A percentile compares a stretch with the other conserved stretches of the same genome.
phyloP scores from a whole-genome alignment of 768 basidiomycete genomes.

The Panus rudis region DNA sequence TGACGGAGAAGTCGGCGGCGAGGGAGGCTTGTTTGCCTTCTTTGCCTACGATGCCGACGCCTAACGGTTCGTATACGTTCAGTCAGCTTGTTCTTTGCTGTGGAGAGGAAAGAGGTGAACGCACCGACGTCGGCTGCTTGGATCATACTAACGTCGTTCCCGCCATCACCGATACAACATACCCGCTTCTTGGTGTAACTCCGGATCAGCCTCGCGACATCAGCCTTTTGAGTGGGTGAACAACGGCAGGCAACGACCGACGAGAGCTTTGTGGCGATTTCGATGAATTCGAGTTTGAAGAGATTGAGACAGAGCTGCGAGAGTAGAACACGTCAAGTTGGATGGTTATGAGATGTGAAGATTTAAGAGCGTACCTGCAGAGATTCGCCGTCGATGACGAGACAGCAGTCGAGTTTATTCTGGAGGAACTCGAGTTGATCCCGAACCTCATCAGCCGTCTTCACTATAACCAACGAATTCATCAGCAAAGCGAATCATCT shows the following conservation, averaged over 20 bases:
- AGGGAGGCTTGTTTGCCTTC: constrained; percentile 98
- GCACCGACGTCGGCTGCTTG: constrained; percentile 96
- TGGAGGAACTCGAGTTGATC: constrained; percentile 90
- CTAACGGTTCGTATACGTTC: constrained; percentile 33
- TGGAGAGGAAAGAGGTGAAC: constrained; percentile 25
- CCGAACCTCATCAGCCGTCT: constrained; percentile 73
- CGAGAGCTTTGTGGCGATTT: constrained; percentile 91
- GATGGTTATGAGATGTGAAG: background rate
- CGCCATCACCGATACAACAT: constrained; percentile 98
- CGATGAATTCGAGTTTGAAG: constrained; percentile 92
- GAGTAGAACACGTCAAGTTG: background rate
- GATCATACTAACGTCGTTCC: constrained; percentile 99
- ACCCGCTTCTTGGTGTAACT: constrained; percentile 89
- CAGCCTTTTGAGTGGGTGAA: constrained; percentile 98
- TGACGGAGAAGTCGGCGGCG: constrained; percentile 98
- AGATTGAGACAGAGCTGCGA: constrained; percentile 79
- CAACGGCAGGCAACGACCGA: constrained; percentile 97
- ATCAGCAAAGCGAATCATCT: background rate
- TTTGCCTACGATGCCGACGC: constrained; percentile 97
- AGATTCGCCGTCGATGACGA: constrained; percentile 97
- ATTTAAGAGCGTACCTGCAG: constrained; percentile 54
- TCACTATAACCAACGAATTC: constrained; percentile 44
- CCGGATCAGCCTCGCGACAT: constrained; percentile 91
- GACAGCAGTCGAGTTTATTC: constrained; percentile 92
- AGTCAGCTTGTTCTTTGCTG: constrained; percentile 15